Conservation (phyloP, 2,329 filamentous ascomycete species). For the Phialophora macrospora region DNA sequence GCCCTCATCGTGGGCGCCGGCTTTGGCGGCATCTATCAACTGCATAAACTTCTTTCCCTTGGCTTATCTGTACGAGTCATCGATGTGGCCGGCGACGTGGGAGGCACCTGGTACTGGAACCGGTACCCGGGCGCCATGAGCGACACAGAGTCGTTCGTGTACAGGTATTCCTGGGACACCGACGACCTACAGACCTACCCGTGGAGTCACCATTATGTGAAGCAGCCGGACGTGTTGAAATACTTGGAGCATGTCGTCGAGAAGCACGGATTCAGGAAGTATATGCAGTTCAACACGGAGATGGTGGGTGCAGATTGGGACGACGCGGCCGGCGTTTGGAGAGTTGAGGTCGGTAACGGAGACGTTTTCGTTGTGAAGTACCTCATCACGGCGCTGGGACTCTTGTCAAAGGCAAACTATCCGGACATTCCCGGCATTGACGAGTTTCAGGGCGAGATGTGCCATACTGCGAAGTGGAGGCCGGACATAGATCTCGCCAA, state of each 20-base stretch:
- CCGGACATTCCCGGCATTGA: conserved; percentile 47
- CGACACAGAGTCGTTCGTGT: conserved; percentile 33
- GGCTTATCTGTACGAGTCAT: conserved; percentile 57
- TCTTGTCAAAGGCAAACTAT: conserved; percentile 47
- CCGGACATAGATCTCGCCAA: conserved; percentile 20
- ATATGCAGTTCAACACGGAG: conserved; percentile 52
- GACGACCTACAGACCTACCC: conserved; percentile 32
- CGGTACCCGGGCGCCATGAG: conserved; percentile 48
- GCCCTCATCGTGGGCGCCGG: conserved; percentile 42
- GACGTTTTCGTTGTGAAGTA: conserved; percentile 46
- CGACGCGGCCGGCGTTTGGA: conserved; percentile 48
- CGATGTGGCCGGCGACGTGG: conserved; percentile 56
- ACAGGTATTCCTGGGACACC: conserved; percentile 50
- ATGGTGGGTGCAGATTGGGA: conserved; percentile 52
- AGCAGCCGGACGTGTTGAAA: conserved; percentile 46
- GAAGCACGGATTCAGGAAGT: conserved; percentile 51
- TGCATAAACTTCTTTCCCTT: conserved; percentile 57
- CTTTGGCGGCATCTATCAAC: conserved; percentile 55
- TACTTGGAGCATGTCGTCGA: conserved; percentile 58
- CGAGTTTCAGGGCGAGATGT: conserved; percentile 47
- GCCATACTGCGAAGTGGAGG: conserved; percentile 53
- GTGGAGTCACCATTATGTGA: conserved; percentile 35
- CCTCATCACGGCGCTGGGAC: conserved; percentile 48
- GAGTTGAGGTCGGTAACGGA: conserved; percentile 49
- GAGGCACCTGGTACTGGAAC: conserved; percentile 48